Conservation (phyloP, 1,284 basidiomycete species). For the Papiliotrema flavescens region DNA sequence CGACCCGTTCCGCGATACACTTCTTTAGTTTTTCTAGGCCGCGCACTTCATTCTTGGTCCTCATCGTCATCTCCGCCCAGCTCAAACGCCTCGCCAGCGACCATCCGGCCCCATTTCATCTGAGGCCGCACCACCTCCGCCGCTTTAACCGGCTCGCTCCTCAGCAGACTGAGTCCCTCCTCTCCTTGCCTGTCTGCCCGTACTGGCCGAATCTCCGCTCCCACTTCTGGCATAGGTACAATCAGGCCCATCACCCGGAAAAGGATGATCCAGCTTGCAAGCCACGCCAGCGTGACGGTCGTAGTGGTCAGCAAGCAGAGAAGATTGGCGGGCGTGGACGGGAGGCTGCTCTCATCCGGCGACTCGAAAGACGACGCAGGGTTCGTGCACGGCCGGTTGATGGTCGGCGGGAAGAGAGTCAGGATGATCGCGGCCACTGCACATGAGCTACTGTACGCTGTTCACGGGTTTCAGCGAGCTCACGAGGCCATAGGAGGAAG, state of each 20-base stretch:
- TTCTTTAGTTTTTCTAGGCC: no score
- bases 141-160: background rate
- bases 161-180: slow-evolving; percentile 6
- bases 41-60: background rate
- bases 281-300: slow-evolving; percentile 27
- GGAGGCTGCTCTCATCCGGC: slow-evolving; percentile 1
- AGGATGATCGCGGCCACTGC: slow-evolving; percentile 32
- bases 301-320: slow-evolving; percentile 22
- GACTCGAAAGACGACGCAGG: slow-evolving; percentile 21
- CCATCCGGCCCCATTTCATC: slow-evolving; percentile 29
- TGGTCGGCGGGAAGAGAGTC: slow-evolving; percentile 33
- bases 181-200: background rate
- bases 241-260: slow-evolving; percentile 28
- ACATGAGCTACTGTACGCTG: background rate
- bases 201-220: background rate
- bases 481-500: slow-evolving; percentile 37
- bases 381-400: slow-evolving; percentile 31
- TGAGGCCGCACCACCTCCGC: slow-evolving; percentile 10
- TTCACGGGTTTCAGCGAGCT: slow-evolving; percentile 1
- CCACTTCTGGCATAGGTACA: slow-evolving; percentile 30
- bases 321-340: slow-evolving; percentile 6
- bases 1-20: no score
- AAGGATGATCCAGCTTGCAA: slow-evolving; percentile 28
- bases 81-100: slow-evolving; percentile 41
- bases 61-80: slow-evolving; percentile 33